Base-by-base conservation (phyloP, 371 early-diverging fungal species). In the Catenaria anguillulae region DNA sequence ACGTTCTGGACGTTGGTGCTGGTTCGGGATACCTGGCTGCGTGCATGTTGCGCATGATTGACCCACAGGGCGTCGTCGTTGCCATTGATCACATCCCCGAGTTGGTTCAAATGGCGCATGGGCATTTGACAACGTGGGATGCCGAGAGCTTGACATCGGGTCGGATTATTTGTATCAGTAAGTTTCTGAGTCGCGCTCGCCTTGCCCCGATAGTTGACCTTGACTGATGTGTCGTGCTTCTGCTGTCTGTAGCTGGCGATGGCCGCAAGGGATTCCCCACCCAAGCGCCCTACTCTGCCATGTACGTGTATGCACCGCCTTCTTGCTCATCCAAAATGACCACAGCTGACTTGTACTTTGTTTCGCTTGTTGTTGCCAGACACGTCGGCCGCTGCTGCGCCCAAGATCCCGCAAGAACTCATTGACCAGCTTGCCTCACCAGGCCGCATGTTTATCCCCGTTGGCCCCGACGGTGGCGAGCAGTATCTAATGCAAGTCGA, bases 361-460 rank as follows among this genome's bases (percentile, higher is more conserved):
- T 26, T 45, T 21, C 34, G 2, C 36, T 8, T 2, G 26, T 36
- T n/a, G 45, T n/a, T 6, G 48, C 37, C 64, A 84, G 84, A 23
- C 93, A 93, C 76, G 92, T 93, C 2, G 93, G 93, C n/a, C 4
- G 93, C 93, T 0, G 91, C 91, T 2, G 78, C 90, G 2, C 63
- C 74, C 37, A 50, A 70, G 34, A 64, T 74, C 55, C 78, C 89
- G 37, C 26, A 31, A 15, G 8, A 70, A 55, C 73, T 92, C 34
- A 60, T 90, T 19, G 70, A 71, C 0, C 91, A 92, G 67, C 75
- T 92, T 40, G 85, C 84, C 61, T 56, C 82, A 13, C 86, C 86
- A 4, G 92, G 90, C 29, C 78, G 86, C 26, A 66, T 90, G 71
- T 83, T 92, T 68, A 80, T 84, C 4, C 92, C 92, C 4, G 88